Evolutionary conservation across 2,329 filamentous ascomycete genomes (phyloP).

Genomic region (Colletotrichum sidae): DNA sequence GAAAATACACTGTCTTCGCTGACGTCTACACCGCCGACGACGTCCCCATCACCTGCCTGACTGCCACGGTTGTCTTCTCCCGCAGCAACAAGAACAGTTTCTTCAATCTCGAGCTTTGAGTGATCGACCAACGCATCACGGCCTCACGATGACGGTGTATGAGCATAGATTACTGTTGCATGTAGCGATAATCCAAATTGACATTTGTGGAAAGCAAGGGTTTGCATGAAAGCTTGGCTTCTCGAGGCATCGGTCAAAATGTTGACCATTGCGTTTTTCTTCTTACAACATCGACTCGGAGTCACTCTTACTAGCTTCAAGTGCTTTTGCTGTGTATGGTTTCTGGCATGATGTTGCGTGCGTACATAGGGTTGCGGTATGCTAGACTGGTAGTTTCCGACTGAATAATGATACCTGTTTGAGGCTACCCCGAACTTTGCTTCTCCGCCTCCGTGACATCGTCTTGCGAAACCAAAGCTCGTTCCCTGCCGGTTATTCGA

Average conservation of each 20-base stretch:
- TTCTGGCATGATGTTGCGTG: conserved; percentile 30
- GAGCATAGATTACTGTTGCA: conserved; percentile 31
- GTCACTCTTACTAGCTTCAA: conserved; percentile 4
- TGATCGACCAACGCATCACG: conserved; percentile 18
- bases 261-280: conserved; percentile 23
- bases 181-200: conserved; percentile 31
- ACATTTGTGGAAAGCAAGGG: conserved; percentile 1
- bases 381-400: conserved; percentile 30
- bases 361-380: conserved; percentile 34
- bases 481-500: background rate
- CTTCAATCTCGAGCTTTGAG: conserved; percentile 56
- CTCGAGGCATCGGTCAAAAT: conserved; percentile 21
- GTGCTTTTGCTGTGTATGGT: conserved; percentile 20
- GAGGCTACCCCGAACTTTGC: conserved; percentile 7
- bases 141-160: conserved; percentile 32
- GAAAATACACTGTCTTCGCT: conserved; percentile 88
- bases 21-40: conserved; percentile 83
- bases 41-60: conserved; percentile 86
- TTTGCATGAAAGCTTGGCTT: conserved; percentile 31
- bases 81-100: conserved; percentile 49
- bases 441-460: background rate
- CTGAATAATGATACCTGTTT: conserved; percentile 19
- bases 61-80: conserved; percentile 75
- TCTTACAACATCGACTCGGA: background rate
- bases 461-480: background rate